Percentiles rank a stretch among this genome's conserved stretches.
These are phyloP conservation scores for Bruguiera sexangula DNA, from an alignment of 345 rosid species.

Conservation along the genomic window DNA sequence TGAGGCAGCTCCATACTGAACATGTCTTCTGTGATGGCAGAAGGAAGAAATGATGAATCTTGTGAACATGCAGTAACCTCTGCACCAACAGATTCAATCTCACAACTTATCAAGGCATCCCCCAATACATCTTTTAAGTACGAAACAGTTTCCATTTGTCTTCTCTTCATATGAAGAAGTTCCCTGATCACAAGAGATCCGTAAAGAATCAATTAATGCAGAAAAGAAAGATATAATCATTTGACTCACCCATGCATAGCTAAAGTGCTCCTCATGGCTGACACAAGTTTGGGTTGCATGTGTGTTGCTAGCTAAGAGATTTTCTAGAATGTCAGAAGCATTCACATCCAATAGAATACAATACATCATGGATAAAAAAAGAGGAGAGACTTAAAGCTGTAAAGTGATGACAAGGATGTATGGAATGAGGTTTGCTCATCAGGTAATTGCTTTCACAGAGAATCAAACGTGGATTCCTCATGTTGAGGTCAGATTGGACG, in stretches of 20 bases:
- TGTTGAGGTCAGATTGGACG: neutral
- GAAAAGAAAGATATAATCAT: neutral
- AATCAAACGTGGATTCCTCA: neutral
- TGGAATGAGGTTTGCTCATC: neutral
- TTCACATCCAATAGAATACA: too few species aligned
- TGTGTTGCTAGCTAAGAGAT: neutral
- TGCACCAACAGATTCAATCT: conserved; percentile 52
- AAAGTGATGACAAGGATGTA: neutral
- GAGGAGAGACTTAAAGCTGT: too few species aligned
- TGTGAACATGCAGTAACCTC: conserved; percentile 60
- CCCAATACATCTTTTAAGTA: conserved; percentile 42
- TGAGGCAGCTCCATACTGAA: conserved; percentile 45
- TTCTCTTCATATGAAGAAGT: conserved; percentile 43
- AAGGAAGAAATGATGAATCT: conserved; percentile 52
- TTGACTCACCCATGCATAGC: too few species aligned
- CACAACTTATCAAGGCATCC: conserved; percentile 53
- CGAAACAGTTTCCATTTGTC: conserved; percentile 46
- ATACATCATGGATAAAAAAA: too few species aligned
- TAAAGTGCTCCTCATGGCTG: too few species aligned
- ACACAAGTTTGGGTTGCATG: neutral
- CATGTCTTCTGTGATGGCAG: conserved; percentile 47
- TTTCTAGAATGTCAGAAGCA: neutral
- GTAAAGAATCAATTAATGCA: neutral
- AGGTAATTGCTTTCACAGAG: neutral
- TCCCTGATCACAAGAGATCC: conserved; percentile 32